These are phyloP conservation scores for Cubamyces sp. DNA, from an alignment of 768 basidiomycete genomes.

Conservation along the genomic window DNA sequence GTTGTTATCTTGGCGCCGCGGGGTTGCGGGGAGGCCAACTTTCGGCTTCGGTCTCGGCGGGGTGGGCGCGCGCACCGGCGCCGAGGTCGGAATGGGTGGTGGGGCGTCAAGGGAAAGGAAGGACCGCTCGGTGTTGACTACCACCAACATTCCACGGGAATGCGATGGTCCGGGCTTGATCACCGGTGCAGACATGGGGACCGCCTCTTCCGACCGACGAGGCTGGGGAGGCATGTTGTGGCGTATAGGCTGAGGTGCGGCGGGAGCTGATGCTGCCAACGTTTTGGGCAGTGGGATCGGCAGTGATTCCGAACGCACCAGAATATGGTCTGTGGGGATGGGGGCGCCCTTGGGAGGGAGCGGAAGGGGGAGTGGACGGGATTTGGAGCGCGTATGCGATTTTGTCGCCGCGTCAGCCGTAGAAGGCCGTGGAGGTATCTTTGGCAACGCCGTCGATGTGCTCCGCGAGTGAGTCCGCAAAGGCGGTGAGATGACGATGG, in stretches of 20 bases:
- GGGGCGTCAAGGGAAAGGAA: background rate
- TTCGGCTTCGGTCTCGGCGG: slow-evolving; percentile 11
- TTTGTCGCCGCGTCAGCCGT: background rate
- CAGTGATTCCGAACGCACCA: slow-evolving; percentile 7
- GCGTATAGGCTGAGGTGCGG: background rate
- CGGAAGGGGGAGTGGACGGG: slow-evolving; percentile 4
- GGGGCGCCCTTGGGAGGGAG: slow-evolving; percentile 2
- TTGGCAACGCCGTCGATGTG: background rate
- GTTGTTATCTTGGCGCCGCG: slow-evolving; percentile 10
- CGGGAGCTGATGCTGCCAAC: background rate
- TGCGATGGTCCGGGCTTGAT: background rate
- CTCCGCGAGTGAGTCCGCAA: slow-evolving; percentile 11
- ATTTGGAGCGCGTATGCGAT: background rate
- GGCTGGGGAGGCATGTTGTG: background rate
- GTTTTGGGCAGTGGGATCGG: background rate
- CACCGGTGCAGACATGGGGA: slow-evolving; percentile 3
- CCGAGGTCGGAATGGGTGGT: background rate
- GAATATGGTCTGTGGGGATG: background rate
- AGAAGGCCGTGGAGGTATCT: slow-evolving; percentile 1
- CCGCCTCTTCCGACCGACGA: background rate
- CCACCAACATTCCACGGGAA: background rate
- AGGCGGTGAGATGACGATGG: slow-evolving; percentile 16
- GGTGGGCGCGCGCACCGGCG: slow-evolving; percentile 13
- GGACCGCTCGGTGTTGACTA: background rate
- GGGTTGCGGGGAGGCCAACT: slow-evolving; percentile 6